Evolutionary conservation across 345 rosid species (phyloP).

Genomic region (Aquilaria yunnanensis): DNA sequence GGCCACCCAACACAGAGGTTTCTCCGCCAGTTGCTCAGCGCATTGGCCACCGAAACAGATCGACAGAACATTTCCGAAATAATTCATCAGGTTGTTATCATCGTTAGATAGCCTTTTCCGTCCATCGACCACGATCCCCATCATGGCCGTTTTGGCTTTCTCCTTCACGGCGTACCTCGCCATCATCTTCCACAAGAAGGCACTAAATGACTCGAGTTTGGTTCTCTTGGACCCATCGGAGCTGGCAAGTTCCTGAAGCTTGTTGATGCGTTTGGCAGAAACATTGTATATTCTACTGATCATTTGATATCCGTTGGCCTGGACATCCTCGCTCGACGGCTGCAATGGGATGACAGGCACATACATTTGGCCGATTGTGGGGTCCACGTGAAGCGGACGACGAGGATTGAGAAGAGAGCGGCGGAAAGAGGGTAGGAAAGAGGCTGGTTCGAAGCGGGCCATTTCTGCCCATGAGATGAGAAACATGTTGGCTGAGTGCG

Average conservation of each 20-base stretch:
- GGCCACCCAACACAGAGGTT: conserved; percentile 44
- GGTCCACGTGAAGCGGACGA: conserved; percentile 25
- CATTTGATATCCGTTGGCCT: conserved; percentile 9
- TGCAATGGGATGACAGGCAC: conserved; percentile 28
- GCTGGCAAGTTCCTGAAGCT: conserved; percentile 35
- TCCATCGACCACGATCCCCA: conserved; percentile 68
- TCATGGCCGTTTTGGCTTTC: conserved; percentile 13
- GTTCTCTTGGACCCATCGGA: conserved; percentile 24
- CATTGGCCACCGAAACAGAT: conserved; percentile 33
- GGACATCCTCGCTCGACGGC: conserved; percentile 20
- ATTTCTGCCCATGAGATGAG: conserved; percentile 59
- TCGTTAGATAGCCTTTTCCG: conserved; percentile 28
- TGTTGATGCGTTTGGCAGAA: conserved; percentile 16
- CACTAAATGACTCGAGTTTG: conserved; percentile 51
- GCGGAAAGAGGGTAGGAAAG: conserved; percentile 37
- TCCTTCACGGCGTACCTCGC: conserved; percentile 21
- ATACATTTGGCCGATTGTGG: conserved; percentile 33
- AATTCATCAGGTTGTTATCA: conserved; percentile 17
- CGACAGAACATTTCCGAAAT: conserved; percentile 69
- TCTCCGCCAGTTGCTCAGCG: conserved; percentile 20
- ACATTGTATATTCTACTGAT: conserved; percentile 49
- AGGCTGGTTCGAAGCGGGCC: conserved; percentile 25
- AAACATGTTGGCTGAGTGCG: conserved; percentile 56
- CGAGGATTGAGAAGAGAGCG: conserved; percentile 50
- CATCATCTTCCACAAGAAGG: conserved; percentile 51